A percentile compares a stretch with the other conserved stretches of the same genome.
Evolutionary conservation across 139 green algal species (phyloP).

Genomic region (Chlamydomonas sp.): DNA sequence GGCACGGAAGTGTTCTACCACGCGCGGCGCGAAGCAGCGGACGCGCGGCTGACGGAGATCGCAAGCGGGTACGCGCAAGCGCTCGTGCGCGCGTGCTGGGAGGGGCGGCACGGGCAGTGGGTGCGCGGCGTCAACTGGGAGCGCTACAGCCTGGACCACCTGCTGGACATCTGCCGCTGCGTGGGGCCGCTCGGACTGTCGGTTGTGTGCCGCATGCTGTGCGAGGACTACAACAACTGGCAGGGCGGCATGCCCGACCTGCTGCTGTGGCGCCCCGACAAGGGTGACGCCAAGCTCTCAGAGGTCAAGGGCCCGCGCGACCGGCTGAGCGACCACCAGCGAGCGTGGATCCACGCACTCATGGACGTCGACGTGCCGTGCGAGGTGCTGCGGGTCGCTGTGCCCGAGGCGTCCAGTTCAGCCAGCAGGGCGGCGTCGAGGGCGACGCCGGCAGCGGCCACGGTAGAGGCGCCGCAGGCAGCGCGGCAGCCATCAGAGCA

Average conservation of each 20-base stretch:
- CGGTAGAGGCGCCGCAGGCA: too few species aligned
- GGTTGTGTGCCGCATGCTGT: constrained; percentile 63
- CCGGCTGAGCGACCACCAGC: constrained; percentile 69
- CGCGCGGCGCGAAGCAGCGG: constrained; percentile 26
- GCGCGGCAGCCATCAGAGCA: too few species aligned
- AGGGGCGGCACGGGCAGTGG: constrained; percentile 37
- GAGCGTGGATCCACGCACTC: constrained; percentile 65
- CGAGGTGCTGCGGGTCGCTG: constrained; percentile 6
- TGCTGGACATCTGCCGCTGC: constrained; percentile 63
- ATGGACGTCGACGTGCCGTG: constrained; percentile 8
- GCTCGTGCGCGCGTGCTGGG: constrained; percentile 40
- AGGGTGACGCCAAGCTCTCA: constrained; percentile 26
- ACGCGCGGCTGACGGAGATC: constrained; percentile 45
- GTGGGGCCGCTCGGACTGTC: constrained; percentile 60
- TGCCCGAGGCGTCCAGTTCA: too few species aligned
- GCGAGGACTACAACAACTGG: constrained; percentile 61
- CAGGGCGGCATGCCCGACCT: constrained; percentile 79
- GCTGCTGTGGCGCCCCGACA: constrained; percentile 64
- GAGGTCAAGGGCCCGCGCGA: constrained; percentile 65
- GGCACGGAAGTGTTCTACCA: constrained; percentile 66
- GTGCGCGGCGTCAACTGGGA: constrained; percentile 69
- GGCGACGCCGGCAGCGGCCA: too few species aligned
- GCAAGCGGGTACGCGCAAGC: constrained; percentile 24
- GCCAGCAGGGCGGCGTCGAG: too few species aligned
- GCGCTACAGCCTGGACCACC: constrained; percentile 42